Evolutionary conservation across 805 yeast species (phyloP).

Genomic region (Schwanniomyces occidentalis): DNA sequence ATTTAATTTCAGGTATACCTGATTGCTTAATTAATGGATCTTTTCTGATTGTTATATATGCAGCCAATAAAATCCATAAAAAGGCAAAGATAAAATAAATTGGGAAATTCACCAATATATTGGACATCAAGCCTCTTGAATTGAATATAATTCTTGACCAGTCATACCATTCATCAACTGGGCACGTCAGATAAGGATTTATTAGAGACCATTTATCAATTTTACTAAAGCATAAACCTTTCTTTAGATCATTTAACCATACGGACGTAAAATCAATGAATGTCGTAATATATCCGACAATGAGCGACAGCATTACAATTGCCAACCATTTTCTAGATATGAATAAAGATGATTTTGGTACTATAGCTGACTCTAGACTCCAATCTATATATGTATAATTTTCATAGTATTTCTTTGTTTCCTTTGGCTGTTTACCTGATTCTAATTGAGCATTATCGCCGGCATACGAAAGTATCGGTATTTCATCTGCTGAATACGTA

Average conservation of each 20-base stretch:
- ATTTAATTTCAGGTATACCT: conserved; percentile 75
- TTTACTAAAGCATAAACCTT: conserved; percentile 49
- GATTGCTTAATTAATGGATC: conserved; percentile 39
- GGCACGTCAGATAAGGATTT: conserved; percentile 45
- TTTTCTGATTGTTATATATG: conserved; percentile 25
- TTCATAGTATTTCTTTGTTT: conserved; percentile 25
- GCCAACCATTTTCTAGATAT: conserved; percentile 47
- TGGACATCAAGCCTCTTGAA: conserved; percentile 17
- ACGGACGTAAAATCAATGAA: conserved; percentile 50
- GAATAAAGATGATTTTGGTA: conserved; percentile 13
- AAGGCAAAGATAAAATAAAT: conserved; percentile 31
- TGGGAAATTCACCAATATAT: conserved; percentile 33
- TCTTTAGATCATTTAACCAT: conserved; percentile 52
- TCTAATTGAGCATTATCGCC: neutral
- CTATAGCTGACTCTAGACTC: conserved; percentile 43
- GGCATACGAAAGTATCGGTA: conserved; percentile 1
- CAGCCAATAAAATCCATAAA: conserved; percentile 24
- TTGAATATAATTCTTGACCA: conserved; percentile 35
- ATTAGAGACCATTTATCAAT: conserved; percentile 41
- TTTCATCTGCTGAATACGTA: too few relatives aligned
- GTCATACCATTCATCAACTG: conserved; percentile 38
- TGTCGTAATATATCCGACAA: conserved; percentile 50
- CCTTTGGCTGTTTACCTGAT: neutral
- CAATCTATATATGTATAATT: conserved; percentile 52
- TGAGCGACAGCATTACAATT: conserved; percentile 43